Evolutionary conservation across 2,329 filamentous ascomycete species (phyloP), one percentile per base, ranked within the genome.

Genomic region (Cytospora piceae): DNA sequence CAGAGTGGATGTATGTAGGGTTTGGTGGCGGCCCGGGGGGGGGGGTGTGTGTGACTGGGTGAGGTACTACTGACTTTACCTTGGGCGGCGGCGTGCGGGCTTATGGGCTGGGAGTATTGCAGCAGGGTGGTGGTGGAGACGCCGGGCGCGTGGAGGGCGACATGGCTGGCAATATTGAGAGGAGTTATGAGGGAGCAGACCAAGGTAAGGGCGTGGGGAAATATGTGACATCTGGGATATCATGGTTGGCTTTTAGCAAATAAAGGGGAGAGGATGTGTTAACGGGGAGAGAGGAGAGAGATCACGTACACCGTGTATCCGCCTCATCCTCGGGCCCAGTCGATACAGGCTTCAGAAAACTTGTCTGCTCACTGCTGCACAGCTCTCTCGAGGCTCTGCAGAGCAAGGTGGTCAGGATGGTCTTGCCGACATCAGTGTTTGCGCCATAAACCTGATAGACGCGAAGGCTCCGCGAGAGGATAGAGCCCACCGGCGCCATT

Each of bases 361-460:
- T 82, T 0, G 88, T 83, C 24, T 78, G 77, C 55, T 84, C 82
- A 24, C 77, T 72, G 8, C 74, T 75, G 69, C 80, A 80, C 49
- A 78, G 77, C 31, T 77, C 80, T 54, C 78, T 79, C 4, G 88
- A 82, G 8, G 89, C 85, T 68, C 85, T 88, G 74, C 88, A 90
- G 3, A 96, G 80, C 12, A 93, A 77, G 0, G 91, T 93, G 2
- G 90, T 89, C 66, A 93, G 85, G 37, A 96, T 86, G 0, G 92
- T 95, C 80, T 96, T 96, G 69, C 92, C 92, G 29, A 96, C 91
- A 70, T 91, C 87, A 0, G 92, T 95, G 72, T 95, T 95, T 55
- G 92, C 91, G 29, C 92, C 92, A 72, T 91, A 95, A 37, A 96
- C 81, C 76, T 95, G 92, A 71, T 92, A 85, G 12, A 87, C 82